phyloP scores from a whole-genome alignment of 2,329 filamentous ascomycete species.

The Fusarium verrucosum region DNA sequence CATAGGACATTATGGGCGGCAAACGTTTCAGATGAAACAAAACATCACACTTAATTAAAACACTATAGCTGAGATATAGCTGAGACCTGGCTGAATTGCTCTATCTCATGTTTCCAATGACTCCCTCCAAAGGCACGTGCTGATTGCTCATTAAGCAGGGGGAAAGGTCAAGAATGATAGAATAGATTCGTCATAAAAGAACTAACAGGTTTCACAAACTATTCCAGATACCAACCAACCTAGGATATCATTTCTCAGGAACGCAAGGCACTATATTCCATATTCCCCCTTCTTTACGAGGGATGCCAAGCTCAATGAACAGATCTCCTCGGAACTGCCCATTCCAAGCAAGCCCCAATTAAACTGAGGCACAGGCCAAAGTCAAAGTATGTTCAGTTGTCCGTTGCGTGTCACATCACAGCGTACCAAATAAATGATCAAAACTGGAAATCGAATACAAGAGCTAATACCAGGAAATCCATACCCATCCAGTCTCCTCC shows the following conservation, averaged over 20 bases:
- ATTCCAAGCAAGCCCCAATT: background rate
- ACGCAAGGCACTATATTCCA: too few relatives aligned
- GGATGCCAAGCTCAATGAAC: background rate
- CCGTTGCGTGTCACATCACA: background rate
- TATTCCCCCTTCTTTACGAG: too few relatives aligned
- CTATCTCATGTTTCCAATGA: background rate
- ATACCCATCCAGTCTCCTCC: slow-evolving; percentile 32
- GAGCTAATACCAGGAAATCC: slow-evolving; percentile 40
- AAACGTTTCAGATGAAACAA: background rate
- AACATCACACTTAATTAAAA: fast-evolving
- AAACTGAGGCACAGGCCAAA: too few relatives aligned
- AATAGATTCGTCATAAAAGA: too few relatives aligned
- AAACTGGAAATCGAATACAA: slow-evolving; percentile 31
- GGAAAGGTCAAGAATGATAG: background rate
- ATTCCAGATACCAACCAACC: too few relatives aligned
- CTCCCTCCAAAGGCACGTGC: background rate
- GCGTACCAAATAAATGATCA: slow-evolving; percentile 7
- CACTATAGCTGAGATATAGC: too few relatives aligned
- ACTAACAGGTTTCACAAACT: too few relatives aligned
- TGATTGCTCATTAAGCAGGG: background rate
- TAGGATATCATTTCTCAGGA: too few relatives aligned
- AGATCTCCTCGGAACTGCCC: background rate
- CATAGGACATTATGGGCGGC: background rate
- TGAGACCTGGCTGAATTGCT: fast-evolving
- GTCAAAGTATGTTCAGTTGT: background rate